These are phyloP conservation scores for Sarocladium strictum DNA, from an alignment of 2,329 filamentous ascomycete genomes.

Conservation along the genomic window DNA sequence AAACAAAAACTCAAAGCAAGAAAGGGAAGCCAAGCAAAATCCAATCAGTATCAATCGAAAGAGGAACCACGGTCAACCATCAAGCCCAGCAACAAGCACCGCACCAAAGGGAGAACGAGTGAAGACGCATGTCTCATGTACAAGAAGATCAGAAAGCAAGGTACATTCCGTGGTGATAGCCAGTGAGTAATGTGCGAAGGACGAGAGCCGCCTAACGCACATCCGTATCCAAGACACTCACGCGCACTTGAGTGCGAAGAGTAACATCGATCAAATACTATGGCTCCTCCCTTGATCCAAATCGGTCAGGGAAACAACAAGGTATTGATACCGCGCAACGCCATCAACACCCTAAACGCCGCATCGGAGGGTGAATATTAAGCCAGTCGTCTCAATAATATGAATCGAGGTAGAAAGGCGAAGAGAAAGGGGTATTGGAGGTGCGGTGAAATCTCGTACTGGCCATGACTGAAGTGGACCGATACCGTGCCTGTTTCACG, in stretches of 20 bases:
- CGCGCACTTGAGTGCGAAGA: background rate
- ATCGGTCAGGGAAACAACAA: slow-evolving; percentile 3
- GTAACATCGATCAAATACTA: background rate
- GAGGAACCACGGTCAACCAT: background rate
- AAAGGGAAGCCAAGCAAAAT: background rate
- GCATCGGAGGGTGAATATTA: slow-evolving; percentile 6
- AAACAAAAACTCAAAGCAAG: background rate
- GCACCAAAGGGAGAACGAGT: background rate
- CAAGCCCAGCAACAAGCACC: background rate
- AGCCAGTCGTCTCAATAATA: background rate
- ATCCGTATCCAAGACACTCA: background rate
- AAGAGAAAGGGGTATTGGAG: slow-evolving; percentile 8
- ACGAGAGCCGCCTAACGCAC: background rate
- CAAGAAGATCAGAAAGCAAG: slow-evolving; percentile 1
- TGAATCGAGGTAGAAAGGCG: slow-evolving; percentile 3
- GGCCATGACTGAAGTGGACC: background rate
- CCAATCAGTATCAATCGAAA: background rate
- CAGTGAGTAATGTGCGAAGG: background rate
- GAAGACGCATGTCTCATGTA: slow-evolving; percentile 1
- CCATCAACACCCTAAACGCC: slow-evolving; percentile 13
- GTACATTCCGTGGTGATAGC: slow-evolving; percentile 1
- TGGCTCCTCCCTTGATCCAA: background rate
- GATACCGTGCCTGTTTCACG: too few relatives aligned
- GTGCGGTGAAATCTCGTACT: background rate
- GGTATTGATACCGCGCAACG: slow-evolving; percentile 11